Evolutionary conservation across 2,329 filamentous ascomycete species (phyloP).

Genomic region (Colletotrichum cuscutae): DNA sequence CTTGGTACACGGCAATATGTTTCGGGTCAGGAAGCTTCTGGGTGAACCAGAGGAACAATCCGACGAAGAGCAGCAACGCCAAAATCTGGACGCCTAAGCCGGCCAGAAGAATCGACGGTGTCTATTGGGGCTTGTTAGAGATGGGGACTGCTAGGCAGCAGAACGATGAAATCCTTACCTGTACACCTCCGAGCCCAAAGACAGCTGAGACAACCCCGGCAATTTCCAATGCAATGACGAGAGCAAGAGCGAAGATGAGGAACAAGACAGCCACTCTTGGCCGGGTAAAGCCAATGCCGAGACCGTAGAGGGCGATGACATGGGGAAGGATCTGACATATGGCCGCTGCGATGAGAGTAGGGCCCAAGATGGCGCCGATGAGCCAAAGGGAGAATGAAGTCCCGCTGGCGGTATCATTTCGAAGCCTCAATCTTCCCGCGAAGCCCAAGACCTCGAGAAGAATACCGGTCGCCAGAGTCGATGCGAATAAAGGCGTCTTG

Average conservation of each 20-base stretch:
- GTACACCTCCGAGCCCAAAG: conserved; percentile 41
- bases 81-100: conserved; percentile 57
- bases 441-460: conserved; percentile 58
- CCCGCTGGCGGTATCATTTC: conserved; percentile 44
- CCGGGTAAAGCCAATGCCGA: conserved; percentile 48
- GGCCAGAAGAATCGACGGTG: conserved; percentile 52
- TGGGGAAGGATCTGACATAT: conserved; percentile 58
- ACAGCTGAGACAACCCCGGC: conserved; percentile 46
- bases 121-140: conserved; percentile 38
- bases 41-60: conserved; percentile 52
- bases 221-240: conserved; percentile 45
- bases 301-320: conserved; percentile 58
- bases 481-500: conserved; percentile 52
- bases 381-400: conserved; percentile 56
- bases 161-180: conserved; percentile 1
- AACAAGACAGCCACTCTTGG: conserved; percentile 47
- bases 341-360: conserved; percentile 55
- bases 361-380: conserved; percentile 58
- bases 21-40: conserved; percentile 51
- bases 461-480: conserved; percentile 52
- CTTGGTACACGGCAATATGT: conserved; percentile 53
- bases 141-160: not conserved
- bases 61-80: conserved; percentile 51
- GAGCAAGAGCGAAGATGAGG: conserved; percentile 45
- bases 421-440: conserved; percentile 55